Evolutionary conservation across 148 eudicot species (phyloP).

Genomic region (Diospyros kaki): DNA sequence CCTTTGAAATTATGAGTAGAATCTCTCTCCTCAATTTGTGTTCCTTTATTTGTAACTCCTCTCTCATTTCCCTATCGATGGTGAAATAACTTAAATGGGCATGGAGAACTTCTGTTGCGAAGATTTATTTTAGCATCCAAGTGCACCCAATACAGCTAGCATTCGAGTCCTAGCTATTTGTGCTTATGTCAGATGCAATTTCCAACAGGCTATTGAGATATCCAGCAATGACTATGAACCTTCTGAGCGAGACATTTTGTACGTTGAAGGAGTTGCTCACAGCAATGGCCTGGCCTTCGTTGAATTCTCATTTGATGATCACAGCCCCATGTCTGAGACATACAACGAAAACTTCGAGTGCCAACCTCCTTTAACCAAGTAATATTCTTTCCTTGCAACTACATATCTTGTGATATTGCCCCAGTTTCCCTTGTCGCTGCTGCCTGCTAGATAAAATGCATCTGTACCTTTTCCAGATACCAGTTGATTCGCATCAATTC

Average conservation of each 20-base stretch:
- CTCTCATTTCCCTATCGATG: too few species aligned
- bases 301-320: slow-evolving; percentile 37
- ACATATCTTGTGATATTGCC: neutral
- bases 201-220: slow-evolving; percentile 32
- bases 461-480: slow-evolving; percentile 14
- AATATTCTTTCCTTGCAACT: neutral
- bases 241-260: slow-evolving; percentile 36
- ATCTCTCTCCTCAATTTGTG: too few species aligned
- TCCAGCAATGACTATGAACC: slow-evolving; percentile 42
- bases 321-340: slow-evolving; percentile 26
- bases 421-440: neutral
- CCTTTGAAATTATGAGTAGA: too few species aligned
- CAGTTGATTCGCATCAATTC: slow-evolving; percentile 26
- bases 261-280: slow-evolving; percentile 30
- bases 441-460: neutral
- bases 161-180: neutral
- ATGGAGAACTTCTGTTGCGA: too few species aligned
- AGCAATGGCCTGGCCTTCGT: slow-evolving; percentile 25
- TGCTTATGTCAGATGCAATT: neutral
- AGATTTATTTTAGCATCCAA: neutral
- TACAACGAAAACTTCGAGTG: slow-evolving; percentile 20
- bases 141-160: neutral
- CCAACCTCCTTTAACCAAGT: slow-evolving; percentile 27
- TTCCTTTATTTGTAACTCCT: too few species aligned
- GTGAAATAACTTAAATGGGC: too few species aligned